phyloP scores from a whole-genome alignment of 495 filamentous ascomycete genomes.

The Tuber calosporum region DNA sequence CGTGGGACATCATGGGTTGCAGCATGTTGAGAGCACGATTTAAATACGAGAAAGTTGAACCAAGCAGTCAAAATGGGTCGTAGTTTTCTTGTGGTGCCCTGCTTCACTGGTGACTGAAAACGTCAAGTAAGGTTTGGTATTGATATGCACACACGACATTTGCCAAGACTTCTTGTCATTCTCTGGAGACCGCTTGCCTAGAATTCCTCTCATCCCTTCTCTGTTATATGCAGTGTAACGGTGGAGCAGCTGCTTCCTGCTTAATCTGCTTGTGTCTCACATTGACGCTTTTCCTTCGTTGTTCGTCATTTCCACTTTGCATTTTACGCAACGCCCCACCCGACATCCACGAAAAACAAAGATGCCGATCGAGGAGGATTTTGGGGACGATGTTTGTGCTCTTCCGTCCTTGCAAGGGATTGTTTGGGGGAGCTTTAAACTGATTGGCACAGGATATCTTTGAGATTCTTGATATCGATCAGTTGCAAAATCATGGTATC shows the following conservation, averaged over 20 bases:
- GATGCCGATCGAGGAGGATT: constrained; percentile 33
- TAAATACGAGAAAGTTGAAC: neutral
- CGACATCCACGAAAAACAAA: neutral
- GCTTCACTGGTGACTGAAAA: neutral
- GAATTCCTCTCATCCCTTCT: neutral
- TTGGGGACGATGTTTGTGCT: constrained; percentile 32
- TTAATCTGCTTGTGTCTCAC: neutral
- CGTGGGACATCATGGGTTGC: neutral
- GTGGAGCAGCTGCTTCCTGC: neutral
- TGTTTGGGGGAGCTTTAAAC: neutral
- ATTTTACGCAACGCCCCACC: neutral
- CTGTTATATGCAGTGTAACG: neutral
- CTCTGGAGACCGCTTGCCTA: constrained; percentile 1
- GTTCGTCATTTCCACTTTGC: neutral
- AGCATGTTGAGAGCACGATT: constrained; percentile 1
- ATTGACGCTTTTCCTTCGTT: neutral
- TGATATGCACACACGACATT: constrained; percentile 9
- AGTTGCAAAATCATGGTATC: constrained; percentile 63
- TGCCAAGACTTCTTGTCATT: neutral
- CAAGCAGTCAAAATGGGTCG: neutral
- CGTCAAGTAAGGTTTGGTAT: neutral
- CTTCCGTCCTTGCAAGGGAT: neutral
- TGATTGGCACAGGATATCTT: constrained; percentile 26
- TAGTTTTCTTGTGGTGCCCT: neutral
- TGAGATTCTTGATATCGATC: constrained; percentile 65